A percentile compares a stretch with the other conserved stretches of the same genome.
Evolutionary conservation across 345 rosid species (phyloP).

Genomic region (Arabis alpina): DNA sequence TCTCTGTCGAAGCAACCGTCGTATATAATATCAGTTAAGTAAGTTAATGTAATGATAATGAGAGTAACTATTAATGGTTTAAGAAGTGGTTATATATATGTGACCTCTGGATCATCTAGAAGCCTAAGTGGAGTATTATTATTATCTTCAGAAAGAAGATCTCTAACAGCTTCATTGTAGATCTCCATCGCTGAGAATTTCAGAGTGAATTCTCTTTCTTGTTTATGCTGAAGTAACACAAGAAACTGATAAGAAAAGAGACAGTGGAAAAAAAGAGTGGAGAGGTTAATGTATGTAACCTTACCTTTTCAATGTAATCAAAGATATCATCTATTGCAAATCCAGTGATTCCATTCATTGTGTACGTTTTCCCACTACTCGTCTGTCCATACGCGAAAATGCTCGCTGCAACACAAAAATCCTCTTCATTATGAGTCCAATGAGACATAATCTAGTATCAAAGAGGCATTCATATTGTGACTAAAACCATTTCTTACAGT

Average conservation of each 20-base stretch:
- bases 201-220: constrained; percentile 66
- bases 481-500: constrained; percentile 50
- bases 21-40: constrained; percentile 9
- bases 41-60: constrained; percentile 4
- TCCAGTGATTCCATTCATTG: constrained; percentile 70
- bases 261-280: neutral
- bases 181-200: constrained; percentile 93
- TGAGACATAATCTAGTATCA: neutral
- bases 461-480: no score
- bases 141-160: constrained; percentile 69
- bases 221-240: constrained; percentile 52
- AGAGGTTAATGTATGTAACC: constrained; percentile 44
- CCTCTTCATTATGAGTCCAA: neutral
- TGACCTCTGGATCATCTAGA: constrained; percentile 93
- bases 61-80: neutral
- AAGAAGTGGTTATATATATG: neutral
- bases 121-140: constrained; percentile 64
- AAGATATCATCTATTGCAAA: constrained; percentile 61
- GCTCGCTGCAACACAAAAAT: constrained; percentile 51
- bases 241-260: neutral
- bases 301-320: constrained; percentile 60
- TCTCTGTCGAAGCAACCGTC: constrained; percentile 48
- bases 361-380: constrained; percentile 85
- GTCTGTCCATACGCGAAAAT: constrained; percentile 85
- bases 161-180: constrained; percentile 87